Percentiles rank a stretch among this genome's conserved stretches.
These are phyloP conservation scores for Phytopythium sindhum DNA, from an alignment of 352 stramenopile species.

Conservation along the genomic window DNA sequence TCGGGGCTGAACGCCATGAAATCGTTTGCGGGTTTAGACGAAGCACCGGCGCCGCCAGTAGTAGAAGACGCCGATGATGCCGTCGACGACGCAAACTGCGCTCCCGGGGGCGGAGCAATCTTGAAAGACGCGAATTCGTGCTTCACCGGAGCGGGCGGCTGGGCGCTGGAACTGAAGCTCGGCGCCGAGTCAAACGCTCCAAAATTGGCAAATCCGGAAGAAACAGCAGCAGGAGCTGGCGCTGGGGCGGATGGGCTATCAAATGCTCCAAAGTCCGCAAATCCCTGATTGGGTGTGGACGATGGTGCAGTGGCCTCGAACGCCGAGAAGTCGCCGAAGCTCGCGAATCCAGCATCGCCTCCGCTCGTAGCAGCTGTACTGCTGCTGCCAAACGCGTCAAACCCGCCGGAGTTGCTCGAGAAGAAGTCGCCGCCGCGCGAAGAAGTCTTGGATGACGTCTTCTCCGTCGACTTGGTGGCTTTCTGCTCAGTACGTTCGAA, in stretches of 20 bases:
- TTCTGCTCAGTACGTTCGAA: conserved; percentile 20
- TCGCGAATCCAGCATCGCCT: conserved; percentile 38
- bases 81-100: conserved; percentile 34
- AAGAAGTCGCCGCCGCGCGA: conserved; percentile 46
- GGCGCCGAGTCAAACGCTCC: conserved; percentile 36
- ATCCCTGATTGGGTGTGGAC: conserved; percentile 12
- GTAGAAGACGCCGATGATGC: conserved; percentile 11
- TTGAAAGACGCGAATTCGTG: conserved; percentile 67
- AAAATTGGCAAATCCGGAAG: conserved; percentile 44
- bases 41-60: conserved; percentile 6
- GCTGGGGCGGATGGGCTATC: conserved; percentile 22
- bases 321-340: conserved; percentile 72
- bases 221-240: conserved; percentile 18
- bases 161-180: conserved; percentile 15
- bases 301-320: not conserved
- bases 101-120: conserved; percentile 53
- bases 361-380: conserved; percentile 6
- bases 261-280: conserved; percentile 37
- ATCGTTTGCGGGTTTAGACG: conserved; percentile 35
- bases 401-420: conserved; percentile 16
- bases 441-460: conserved; percentile 13
- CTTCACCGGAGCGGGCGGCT: conserved; percentile 21
- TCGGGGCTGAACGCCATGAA: conserved; percentile 66
- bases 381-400: conserved; percentile 31
- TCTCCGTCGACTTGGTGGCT: conserved; percentile 45